A percentile compares a stretch with the other conserved stretches of the same genome.
Evolutionary conservation across 306 rosid genomes (phyloP).

Genomic region (Quercus gilva): DNA sequence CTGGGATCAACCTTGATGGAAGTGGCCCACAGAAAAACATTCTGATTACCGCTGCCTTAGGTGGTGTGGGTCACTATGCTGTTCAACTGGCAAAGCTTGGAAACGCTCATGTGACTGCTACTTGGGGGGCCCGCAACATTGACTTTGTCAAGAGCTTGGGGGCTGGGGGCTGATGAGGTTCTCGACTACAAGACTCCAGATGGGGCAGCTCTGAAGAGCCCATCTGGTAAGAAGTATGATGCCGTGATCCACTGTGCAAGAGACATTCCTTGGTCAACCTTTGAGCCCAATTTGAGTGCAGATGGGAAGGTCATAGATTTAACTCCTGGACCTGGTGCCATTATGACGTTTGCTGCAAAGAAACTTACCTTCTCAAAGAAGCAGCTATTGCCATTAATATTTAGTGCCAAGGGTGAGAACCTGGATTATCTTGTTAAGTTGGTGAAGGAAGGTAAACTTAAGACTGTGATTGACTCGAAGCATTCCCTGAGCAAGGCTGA

Average conservation of each 20-base stretch:
- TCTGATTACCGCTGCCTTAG: conserved; percentile 64
- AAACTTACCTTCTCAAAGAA: conserved; percentile 60
- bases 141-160: conserved; percentile 60
- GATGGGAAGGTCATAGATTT: conserved; percentile 57
- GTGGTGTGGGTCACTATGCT: conserved; percentile 63
- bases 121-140: conserved; percentile 68
- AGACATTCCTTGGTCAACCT: conserved; percentile 66
- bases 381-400: conserved; percentile 39
- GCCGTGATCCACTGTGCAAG: conserved; percentile 50
- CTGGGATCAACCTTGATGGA: conserved; percentile 64
- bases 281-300: conserved; percentile 45
- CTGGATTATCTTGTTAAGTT: conserved; percentile 40
- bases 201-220: conserved; percentile 56
- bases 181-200: conserved; percentile 70
- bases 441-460: conserved; percentile 64
- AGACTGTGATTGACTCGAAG: conserved; percentile 46
- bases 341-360: conserved; percentile 33
- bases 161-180: conserved; percentile 78
- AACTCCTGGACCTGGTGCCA: conserved; percentile 32
- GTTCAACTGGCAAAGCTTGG: conserved; percentile 73
- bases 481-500: conserved; percentile 64
- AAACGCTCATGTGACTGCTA: conserved; percentile 59
- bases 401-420: conserved; percentile 35
- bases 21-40: conserved; percentile 46
- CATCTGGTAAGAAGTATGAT: conserved; percentile 63